Conservation (phyloP, 2,329 filamentous ascomycete genomes). For the Alternaria triticina region DNA sequence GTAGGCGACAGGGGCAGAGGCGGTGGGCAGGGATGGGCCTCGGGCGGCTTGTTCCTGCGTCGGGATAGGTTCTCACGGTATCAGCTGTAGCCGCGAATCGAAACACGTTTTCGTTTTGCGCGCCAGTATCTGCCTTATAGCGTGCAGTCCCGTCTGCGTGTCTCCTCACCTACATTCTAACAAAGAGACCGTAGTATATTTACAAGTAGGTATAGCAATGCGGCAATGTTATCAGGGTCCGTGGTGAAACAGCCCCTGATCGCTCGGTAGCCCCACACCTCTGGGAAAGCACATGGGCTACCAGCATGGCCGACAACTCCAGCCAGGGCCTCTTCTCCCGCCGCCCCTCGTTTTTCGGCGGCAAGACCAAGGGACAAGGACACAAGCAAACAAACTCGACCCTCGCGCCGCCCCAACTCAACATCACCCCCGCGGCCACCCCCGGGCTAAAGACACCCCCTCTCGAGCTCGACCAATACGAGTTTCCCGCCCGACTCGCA, state of each 20-base stretch:
- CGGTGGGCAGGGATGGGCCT: background rate
- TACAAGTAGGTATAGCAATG: background rate
- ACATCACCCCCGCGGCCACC: constrained; percentile 9
- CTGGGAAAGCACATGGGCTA: constrained; percentile 1
- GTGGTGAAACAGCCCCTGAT: constrained; percentile 21
- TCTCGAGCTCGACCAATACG: constrained; percentile 28
- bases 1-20: background rate
- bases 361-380: constrained; percentile 19
- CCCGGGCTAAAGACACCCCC: constrained; percentile 13
- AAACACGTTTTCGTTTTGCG: constrained; percentile 3
- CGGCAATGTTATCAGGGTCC: background rate
- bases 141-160: background rate
- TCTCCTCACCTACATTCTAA: background rate
- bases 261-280: constrained; percentile 14
- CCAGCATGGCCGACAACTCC: constrained; percentile 26
- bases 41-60: constrained; percentile 20
- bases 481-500: constrained; percentile 20
- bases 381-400: constrained; percentile 12
- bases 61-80: constrained; percentile 11
- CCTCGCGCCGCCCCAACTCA: constrained; percentile 8
- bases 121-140: background rate
- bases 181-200: background rate
- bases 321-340: constrained; percentile 37
- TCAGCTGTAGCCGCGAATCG: constrained; percentile 10
- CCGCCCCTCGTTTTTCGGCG: constrained; percentile 42